These are phyloP conservation scores for Solanum gracilifrons DNA, from an alignment of 257 asterid genomes.

Conservation along the genomic window DNA sequence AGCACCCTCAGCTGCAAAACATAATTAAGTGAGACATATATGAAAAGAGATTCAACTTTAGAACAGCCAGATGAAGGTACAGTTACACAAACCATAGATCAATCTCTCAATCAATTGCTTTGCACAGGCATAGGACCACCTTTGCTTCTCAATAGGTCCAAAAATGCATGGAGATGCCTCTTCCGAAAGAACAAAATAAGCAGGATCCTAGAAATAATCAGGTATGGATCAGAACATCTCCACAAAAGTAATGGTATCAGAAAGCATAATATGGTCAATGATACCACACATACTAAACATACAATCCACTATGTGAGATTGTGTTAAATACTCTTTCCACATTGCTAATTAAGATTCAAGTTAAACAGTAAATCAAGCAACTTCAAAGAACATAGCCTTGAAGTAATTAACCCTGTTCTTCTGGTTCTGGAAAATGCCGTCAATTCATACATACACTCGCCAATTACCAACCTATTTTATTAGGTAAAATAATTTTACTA, in stretches of 20 bases:
- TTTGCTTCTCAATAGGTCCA: conserved; percentile 92
- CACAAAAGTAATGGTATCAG: not conserved
- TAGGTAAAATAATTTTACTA: not conserved
- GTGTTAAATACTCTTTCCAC: not conserved
- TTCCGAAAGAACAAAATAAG: conserved; percentile 65
- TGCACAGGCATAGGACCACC: conserved; percentile 99
- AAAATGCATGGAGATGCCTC: conserved; percentile 88
- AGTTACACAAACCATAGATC: conserved; percentile 63
- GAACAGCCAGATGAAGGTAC: conserved; percentile 5
- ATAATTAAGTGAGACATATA: conserved; percentile 9
- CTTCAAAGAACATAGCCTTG: not conserved
- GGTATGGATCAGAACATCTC: not conserved
- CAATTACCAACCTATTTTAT: not conserved
- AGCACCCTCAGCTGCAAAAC: conserved; percentile 85
- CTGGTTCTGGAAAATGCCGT: not conserved
- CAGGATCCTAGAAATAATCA: conserved; percentile 49
- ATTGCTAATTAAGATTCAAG: not conserved
- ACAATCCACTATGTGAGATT: not conserved
- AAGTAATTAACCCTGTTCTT: not conserved
- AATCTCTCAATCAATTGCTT: conserved; percentile 92
- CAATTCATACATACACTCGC: not conserved
- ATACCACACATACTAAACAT: not conserved
- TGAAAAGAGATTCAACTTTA: not conserved
- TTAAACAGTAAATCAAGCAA: not conserved
- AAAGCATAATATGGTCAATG: not conserved